A percentile compares a stretch with the other conserved stretches of the same genome.
Conservation (phyloP, 768 basidiomycete genomes). For the Tephrocybe rancida region DNA sequence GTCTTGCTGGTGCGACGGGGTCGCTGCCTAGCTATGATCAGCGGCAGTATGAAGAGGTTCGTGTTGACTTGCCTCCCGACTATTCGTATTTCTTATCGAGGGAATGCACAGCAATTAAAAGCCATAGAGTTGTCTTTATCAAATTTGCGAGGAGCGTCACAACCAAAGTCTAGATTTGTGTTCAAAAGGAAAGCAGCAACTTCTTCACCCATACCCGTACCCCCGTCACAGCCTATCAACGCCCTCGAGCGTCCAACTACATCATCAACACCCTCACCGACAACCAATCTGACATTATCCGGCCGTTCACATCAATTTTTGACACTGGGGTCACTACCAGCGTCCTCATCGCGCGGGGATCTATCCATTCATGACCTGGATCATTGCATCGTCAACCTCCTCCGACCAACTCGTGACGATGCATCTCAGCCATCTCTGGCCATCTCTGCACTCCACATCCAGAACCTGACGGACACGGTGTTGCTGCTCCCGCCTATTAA, state of each 20-base stretch:
- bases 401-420: conserved; percentile 25
- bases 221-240: background rate
- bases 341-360: conserved; percentile 42
- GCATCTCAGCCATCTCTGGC: conserved; percentile 1
- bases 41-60: conserved; percentile 67
- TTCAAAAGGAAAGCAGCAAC: conserved; percentile 52
- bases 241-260: background rate
- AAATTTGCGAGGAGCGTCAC: conserved; percentile 43
- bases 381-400: conserved; percentile 72
- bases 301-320: conserved; percentile 45
- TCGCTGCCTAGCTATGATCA: conserved; percentile 76
- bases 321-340: conserved; percentile 40
- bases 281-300: conserved; percentile 44
- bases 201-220: conserved; percentile 13
- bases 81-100: conserved; percentile 12
- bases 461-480: conserved; percentile 59
- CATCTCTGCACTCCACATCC: conserved; percentile 65
- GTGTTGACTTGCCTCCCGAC: conserved; percentile 21
- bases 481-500: conserved; percentile 65
- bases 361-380: conserved; percentile 69
- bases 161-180: conserved; percentile 61
- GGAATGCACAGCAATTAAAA: conserved; percentile 60
- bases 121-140: conserved; percentile 58
- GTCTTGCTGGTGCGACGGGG: conserved; percentile 62
- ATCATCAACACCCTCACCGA: background rate